Evolutionary conservation across 2,329 filamentous ascomycete genomes (phyloP), one percentile per base, ranked within the genome.

Genomic region (Paramyrothecium roridum): DNA sequence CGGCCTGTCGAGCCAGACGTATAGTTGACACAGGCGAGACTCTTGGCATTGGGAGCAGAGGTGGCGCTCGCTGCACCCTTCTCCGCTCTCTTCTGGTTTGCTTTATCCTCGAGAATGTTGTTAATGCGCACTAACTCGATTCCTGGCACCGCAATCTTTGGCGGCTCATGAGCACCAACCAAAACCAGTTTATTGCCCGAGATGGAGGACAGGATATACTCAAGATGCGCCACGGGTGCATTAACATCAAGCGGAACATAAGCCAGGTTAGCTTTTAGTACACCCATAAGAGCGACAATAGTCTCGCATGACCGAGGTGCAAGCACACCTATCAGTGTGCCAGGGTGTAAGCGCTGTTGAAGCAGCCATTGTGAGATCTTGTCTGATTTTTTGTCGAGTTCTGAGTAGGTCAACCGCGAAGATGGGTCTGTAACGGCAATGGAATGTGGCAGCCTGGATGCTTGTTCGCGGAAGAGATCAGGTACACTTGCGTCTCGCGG

Each of bases 231-330:
- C 13, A 34, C 37, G 11, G 59, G 59, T 3, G 54, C 40, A 13
- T 55, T 58, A n/a, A 55, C 30, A 26, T 61, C 59, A 11, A 61
- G 40, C 2, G 57, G 59, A 2, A 61, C 26, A 49, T 61, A 61
- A 3, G 57, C 57, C 8, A 58, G 43, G 26, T 23, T 52, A 2
- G 59, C 56, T 20, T 61, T 61, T n/a, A 61, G 47, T 50, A 59
- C 53, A 17, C 57, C 57, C 11, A 59, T 26, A 47, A 58, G 52
- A 16, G 57, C 52, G 11, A 55, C 30, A 19, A 57, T 34, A 12
- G 57, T 58, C 26, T 57, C 26, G 17, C 59, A 59, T 10, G 55
- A 59, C 4, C 60, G 59, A 13, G 37, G 46, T 3, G 59, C 52
- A 8, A 56, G 46, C 17, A 61, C 54, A 11, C 56, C 56, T 1